Conservation (phyloP, 331 rosid species). For the Malus hybrid region DNA sequence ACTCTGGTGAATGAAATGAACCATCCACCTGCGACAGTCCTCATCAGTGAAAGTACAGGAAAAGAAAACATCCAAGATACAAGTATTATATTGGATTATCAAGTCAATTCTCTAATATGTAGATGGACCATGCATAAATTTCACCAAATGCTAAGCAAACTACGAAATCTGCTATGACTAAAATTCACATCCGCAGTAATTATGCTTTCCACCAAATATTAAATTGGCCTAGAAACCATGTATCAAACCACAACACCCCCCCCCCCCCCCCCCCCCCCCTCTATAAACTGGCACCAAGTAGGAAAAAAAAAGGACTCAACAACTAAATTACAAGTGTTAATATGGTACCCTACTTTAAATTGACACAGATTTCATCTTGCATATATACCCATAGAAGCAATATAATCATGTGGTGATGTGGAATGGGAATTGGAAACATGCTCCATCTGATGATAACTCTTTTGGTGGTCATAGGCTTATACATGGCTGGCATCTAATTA, state of each 20-base stretch:
- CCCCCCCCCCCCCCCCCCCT: too few species aligned
- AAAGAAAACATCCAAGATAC: neutral
- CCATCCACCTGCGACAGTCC: slow-evolving; percentile 99
- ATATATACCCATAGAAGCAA: neutral
- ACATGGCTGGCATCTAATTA: neutral
- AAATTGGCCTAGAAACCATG: too few species aligned
- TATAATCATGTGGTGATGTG: neutral
- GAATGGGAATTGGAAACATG: neutral
- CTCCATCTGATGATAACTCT: neutral
- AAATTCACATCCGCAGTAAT: too few species aligned
- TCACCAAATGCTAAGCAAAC: neutral
- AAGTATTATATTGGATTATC: slow-evolving; percentile 17
- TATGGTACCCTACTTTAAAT: neutral
- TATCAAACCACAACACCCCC: too few species aligned
- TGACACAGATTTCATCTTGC: neutral
- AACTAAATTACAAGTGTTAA: neutral
- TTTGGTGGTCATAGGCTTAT: neutral
- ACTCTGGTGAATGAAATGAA: slow-evolving; percentile 99
- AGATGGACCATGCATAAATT: neutral
- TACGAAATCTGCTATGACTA: too few species aligned
- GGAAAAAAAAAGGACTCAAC: too few species aligned
- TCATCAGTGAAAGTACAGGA: slow-evolving; percentile 68
- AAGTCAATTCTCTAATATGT: slow-evolving; percentile 1
- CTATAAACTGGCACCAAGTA: too few species aligned
- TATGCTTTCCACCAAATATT: too few species aligned